phyloP scores from a whole-genome alignment of 1,284 basidiomycete species.

The Moniliella sp. region DNA sequence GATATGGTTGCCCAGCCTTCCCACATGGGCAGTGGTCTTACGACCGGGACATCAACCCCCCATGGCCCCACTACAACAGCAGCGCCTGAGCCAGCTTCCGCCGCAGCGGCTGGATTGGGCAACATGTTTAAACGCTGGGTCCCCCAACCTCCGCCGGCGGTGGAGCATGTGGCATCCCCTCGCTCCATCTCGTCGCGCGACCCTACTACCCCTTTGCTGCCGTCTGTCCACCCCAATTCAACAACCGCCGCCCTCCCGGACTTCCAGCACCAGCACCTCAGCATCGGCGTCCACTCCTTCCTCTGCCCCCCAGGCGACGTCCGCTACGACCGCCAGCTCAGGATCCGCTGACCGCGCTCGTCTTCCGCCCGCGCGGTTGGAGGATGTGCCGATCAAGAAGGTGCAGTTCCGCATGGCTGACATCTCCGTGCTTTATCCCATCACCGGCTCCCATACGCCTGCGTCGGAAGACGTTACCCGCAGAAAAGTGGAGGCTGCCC shows the following conservation, averaged over 20 bases:
- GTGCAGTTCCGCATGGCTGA: constrained; percentile 26
- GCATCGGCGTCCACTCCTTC: no score
- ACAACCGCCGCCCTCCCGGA: no score
- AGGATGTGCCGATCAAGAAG: constrained; percentile 10
- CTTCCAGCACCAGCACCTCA: no score
- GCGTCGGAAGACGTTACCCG: constrained; percentile 22
- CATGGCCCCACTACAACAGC: no score
- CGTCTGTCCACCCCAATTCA: no score
- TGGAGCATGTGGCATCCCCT: background rate
- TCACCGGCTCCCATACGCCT: constrained; percentile 16
- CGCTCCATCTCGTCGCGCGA: background rate
- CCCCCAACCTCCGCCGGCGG: no score
- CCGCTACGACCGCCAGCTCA: no score
- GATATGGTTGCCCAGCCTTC: no score
- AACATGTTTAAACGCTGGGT: constrained; percentile 21
- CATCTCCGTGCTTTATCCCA: constrained; percentile 29
- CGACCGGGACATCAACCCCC: no score
- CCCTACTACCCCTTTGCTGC: background rate
- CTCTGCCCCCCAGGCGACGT: no score
- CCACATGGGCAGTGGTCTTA: no score
- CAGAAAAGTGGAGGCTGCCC: constrained; percentile 19
- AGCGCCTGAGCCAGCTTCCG: constrained; percentile 8
- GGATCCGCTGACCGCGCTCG: constrained; percentile 1
- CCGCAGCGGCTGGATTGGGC: constrained; percentile 13
- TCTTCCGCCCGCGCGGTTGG: constrained; percentile 2